Base-by-base conservation (phyloP, 164 flowering plant genomes). In the Liquidambar formosana region DNA sequence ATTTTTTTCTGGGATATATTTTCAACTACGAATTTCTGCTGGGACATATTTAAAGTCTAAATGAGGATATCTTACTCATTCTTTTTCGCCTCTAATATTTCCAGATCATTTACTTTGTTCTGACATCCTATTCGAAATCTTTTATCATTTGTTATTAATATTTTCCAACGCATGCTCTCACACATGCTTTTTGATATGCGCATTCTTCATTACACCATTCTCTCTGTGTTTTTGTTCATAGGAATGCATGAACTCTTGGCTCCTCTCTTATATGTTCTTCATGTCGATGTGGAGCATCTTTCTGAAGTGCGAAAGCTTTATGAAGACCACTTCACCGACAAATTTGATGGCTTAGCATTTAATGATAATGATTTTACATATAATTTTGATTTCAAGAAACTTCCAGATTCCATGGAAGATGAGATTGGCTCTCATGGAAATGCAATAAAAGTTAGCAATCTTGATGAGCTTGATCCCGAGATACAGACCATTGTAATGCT, bases 211-310 rank as follows among this genome's bases (percentile, higher is more conserved):
- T 12, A 22, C 52, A 8, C 51, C 22, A 18, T 18, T 22, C 14
- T 45, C 45, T 63, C 22, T 49, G 28, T 48, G 41, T 33, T 63
- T 70, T 48, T 58, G 33, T 65, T 23, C 80, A 3, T 66, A 95
- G 99, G 99, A 43, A 95, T 95, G 99, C 99, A 95, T 66, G 99
- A 95, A 80, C 91, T 95, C 27, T 79, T 95, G 82, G 99, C 97
- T 75, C 99, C 99, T 47, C 73, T 95, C 19, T 64, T 95, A 43
- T 95, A 86, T 66, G 97, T 91, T 67, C 97, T 95, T 70, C 99
- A 93, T 69, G 85, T 87, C 73, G 99, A 95, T 70, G 77, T 89
- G 59, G 83, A 88, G 53, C 89, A 71, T 61, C 91, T 95, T 51
- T 79, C 82, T 64, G 73, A 91, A 81, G 94, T 91, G 54, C 83